These are phyloP conservation scores for Globisporangium takayamanum DNA, from an alignment of 352 stramenopile genomes.

Conservation along the genomic window DNA sequence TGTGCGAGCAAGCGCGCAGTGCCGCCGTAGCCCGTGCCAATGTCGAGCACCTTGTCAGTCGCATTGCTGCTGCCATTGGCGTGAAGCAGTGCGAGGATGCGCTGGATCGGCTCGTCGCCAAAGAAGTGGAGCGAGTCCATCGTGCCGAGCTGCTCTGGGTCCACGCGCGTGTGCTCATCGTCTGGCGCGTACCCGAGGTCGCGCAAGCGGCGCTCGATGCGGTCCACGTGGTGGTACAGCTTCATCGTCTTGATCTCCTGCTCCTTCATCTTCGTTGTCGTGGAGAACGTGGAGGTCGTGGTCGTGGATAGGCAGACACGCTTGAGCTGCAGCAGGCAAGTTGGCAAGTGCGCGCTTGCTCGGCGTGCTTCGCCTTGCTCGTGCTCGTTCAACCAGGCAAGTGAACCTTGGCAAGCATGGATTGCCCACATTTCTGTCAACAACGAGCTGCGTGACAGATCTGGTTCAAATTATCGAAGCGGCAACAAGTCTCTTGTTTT, in stretches of 20 bases:
- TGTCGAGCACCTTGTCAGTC: conserved; percentile 60
- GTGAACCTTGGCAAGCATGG: too few species aligned
- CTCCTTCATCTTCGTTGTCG: conserved; percentile 18
- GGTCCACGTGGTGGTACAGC: conserved; percentile 75
- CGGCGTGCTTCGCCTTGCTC: too few species aligned
- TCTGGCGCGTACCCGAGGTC: conserved; percentile 15
- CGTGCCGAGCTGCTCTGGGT: conserved; percentile 41
- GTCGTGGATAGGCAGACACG: background rate
- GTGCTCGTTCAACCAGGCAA: too few species aligned
- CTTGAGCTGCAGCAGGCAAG: background rate
- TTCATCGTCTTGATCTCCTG: conserved; percentile 88
- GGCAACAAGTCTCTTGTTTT: too few species aligned
- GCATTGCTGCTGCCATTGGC: conserved; percentile 8
- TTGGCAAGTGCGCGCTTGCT: too few species aligned
- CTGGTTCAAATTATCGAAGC: too few species aligned
- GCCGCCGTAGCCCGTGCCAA: conserved; percentile 87
- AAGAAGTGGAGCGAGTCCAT: conserved; percentile 69
- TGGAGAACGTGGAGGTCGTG: background rate
- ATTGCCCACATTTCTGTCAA: too few species aligned
- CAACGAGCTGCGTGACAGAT: too few species aligned
- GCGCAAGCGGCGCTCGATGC: conserved; percentile 62
- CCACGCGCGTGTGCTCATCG: conserved; percentile 17
- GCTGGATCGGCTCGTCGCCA: conserved; percentile 47
- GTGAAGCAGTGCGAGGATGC: conserved; percentile 34
- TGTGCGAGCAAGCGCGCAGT: conserved; percentile 79